phyloP scores from a whole-genome alignment of 2,329 filamentous ascomycete species.

The Arthrobotrys musiformis region DNA sequence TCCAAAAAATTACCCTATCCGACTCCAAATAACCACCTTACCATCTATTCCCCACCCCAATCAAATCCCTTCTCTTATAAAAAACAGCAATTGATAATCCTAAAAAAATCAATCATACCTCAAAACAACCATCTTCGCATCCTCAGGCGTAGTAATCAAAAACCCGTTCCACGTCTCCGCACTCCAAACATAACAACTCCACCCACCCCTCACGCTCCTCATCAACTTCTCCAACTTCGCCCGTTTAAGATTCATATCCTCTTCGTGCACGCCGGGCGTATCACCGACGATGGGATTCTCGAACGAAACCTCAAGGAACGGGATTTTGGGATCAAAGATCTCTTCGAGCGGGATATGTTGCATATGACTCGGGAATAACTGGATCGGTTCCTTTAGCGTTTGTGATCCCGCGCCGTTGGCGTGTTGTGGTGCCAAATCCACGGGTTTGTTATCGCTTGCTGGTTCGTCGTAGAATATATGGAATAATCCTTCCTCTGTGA shows the following conservation, averaged over 20 bases:
- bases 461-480: conserved; percentile 54
- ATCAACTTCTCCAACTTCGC: conserved; percentile 43
- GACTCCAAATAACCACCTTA: not conserved
- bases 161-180: conserved; percentile 54
- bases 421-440: not conserved
- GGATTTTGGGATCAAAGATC: conserved; percentile 38
- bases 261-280: not conserved
- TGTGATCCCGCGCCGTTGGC: not conserved
- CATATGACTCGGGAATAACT: conserved; percentile 48
- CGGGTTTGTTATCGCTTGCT: not conserved
- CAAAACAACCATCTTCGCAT: conserved; percentile 51
- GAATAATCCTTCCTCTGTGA: conserved; percentile 53
- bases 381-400: conserved; percentile 20
- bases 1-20: not conserved
- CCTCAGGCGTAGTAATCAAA: conserved; percentile 40
- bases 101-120: conserved; percentile 39
- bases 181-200: conserved; percentile 55
- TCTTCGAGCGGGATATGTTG: conserved; percentile 49
- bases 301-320: conserved; percentile 39
- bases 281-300: not conserved
- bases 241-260: conserved; percentile 9
- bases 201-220: conserved; percentile 46
- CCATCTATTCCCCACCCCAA: not conserved
- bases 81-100: too few relatives aligned
- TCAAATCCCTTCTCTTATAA: not conserved